Conservation (phyloP, 352 stramenopile species). For the Phytophthora capsici region DNA sequence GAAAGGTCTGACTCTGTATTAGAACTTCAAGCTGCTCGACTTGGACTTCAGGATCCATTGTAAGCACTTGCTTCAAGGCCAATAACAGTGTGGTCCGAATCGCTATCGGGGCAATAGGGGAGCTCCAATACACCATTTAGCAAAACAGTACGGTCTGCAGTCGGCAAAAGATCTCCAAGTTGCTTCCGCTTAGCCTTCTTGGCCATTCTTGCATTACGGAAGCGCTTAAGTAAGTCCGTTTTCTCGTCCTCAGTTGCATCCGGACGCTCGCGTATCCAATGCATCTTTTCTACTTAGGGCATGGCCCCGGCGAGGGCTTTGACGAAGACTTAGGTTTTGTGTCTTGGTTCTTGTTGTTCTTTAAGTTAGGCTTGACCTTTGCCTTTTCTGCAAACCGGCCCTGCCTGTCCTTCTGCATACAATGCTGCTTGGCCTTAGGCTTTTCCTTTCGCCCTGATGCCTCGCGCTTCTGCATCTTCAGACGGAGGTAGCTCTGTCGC, state of each 20-base stretch:
- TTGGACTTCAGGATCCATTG: neutral
- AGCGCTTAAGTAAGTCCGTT: neutral
- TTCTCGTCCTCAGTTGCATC: conserved; percentile 1
- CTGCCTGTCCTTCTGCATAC: too few species aligned
- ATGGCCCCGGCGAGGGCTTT: conserved; percentile 5
- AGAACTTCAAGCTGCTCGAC: neutral
- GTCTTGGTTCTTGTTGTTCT: too few species aligned
- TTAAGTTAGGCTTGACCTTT: neutral
- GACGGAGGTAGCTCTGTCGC: conserved; percentile 4
- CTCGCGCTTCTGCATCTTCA: conserved; percentile 7
- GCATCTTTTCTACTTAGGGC: conserved; percentile 15
- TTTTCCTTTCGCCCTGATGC: neutral
- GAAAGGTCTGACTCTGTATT: conserved; percentile 6
- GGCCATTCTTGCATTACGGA: neutral
- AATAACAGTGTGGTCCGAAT: too few species aligned
- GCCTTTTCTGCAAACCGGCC: neutral
- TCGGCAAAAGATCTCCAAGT: conserved; percentile 1
- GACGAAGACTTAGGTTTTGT: too few species aligned
- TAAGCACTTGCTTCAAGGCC: neutral
- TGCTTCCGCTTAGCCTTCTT: neutral
- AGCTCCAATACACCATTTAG: conserved; percentile 11
- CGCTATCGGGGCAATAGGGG: conserved; percentile 20
- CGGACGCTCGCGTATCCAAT: conserved; percentile 10
- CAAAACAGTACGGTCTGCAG: neutral
- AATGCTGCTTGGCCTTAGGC: neutral